A percentile compares a stretch with the other conserved stretches of the same genome.
phyloP scores from a whole-genome alignment of 306 rosid genomes.

The Canavalia gladiata region DNA sequence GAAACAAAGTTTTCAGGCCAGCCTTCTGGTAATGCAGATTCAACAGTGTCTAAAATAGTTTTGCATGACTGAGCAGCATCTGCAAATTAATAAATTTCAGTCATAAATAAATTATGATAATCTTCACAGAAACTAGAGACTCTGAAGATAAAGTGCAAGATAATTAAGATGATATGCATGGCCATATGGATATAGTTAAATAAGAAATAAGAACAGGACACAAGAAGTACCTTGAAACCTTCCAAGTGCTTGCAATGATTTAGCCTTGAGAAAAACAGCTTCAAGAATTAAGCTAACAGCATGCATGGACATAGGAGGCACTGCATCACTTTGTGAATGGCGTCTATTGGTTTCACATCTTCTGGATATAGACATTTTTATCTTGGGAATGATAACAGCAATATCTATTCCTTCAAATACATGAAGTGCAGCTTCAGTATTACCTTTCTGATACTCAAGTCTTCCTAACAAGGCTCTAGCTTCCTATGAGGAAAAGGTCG shows the following conservation, averaged over 20 bases:
- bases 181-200: background rate
- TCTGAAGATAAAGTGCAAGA: conserved; percentile 37
- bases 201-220: conserved; percentile 24
- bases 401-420: conserved; percentile 96
- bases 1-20: conserved; percentile 69
- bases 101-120: conserved; percentile 13
- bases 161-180: background rate
- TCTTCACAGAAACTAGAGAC: conserved; percentile 1
- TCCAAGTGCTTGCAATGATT: conserved; percentile 80
- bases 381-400: conserved; percentile 74
- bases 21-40: conserved; percentile 90
- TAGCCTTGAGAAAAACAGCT: conserved; percentile 88
- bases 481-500: conserved; percentile 62
- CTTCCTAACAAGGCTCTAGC: conserved; percentile 97
- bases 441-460: conserved; percentile 91
- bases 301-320: conserved; percentile 83
- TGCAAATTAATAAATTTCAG: conserved; percentile 51
- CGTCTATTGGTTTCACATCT: conserved; percentile 66
- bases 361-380: conserved; percentile 74
- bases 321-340: conserved; percentile 64
- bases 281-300: conserved; percentile 92
- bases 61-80: conserved; percentile 93
- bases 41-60: conserved; percentile 78
- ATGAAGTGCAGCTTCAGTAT: conserved; percentile 89
- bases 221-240: conserved; percentile 77